Evolutionary conservation across 495 filamentous ascomycete genomes (phyloP).

Genomic region (Trichoderma gamsii): DNA sequence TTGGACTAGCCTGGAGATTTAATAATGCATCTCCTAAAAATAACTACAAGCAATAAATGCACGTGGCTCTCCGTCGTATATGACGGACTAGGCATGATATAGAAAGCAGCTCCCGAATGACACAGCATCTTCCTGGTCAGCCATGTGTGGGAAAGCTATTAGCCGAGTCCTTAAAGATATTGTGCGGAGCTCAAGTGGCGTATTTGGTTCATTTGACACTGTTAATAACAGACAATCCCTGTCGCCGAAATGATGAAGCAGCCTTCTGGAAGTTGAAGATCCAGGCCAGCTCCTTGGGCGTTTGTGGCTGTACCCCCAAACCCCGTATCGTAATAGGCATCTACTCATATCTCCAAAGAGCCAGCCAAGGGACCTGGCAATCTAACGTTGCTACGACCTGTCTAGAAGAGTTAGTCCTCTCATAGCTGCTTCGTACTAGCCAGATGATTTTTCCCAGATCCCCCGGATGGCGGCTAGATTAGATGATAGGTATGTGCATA

Average conservation of each 20-base stretch:
- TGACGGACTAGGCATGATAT: not conserved
- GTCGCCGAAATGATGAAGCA: conserved; percentile 10
- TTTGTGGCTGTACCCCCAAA: not conserved
- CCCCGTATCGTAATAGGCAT: not conserved
- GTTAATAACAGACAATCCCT: not conserved
- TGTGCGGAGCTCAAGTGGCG: too few species aligned
- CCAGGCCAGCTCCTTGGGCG: not conserved
- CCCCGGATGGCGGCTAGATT: conserved; percentile 8
- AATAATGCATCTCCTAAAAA: not conserved
- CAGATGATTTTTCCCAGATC: not conserved
- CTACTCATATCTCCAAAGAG: not conserved
- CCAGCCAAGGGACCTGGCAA: not conserved
- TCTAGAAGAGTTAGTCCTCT: too few species aligned
- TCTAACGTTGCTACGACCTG: too few species aligned
- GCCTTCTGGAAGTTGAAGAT: conserved; percentile 5
- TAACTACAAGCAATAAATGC: not conserved
- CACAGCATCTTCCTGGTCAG: not conserved
- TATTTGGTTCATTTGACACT: not conserved
- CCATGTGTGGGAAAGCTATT: not conserved
- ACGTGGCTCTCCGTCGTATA: not conserved
- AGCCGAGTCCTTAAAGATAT: too few species aligned
- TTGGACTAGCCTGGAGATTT: not conserved
- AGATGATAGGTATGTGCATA: not conserved
- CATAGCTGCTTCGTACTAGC: too few species aligned
- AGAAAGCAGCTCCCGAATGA: not conserved